Base-by-base conservation (phyloP, 1,139 yeast genomes). In the Ogataea hybrid region DNA sequence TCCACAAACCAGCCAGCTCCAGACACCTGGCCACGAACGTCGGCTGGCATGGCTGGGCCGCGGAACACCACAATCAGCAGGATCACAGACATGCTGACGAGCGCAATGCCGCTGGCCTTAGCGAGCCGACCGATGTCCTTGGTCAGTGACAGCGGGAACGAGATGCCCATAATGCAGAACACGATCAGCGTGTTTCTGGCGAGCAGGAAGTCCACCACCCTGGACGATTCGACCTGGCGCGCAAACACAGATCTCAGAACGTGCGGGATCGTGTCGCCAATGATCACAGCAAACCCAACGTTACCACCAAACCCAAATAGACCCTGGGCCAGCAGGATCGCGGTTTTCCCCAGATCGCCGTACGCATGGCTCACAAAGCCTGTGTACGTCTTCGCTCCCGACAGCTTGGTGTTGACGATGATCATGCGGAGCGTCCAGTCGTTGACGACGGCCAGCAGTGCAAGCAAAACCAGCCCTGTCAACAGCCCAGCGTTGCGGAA, bases 261-360 rank as follows among this genome's bases (percentile, higher is more conserved):
- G 60, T 88, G 96, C 0, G 97, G 97, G 30, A 90, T 81, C 0
- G 97, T 87, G 58, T 90, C 97, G 16, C 97, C 97, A 32, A 90
- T 87, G 52, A 90, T 90, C 42, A 90, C 92, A 51, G 96, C 85
- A 63, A 88, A 90, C 2, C 97, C 97, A 73, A 89, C 82, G 51
- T 90, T 80, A 0, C 97, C 97, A 17, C 97, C 97, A 57, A 88
- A 83, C 1, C 97, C 97, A 70, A 90, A 90, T 6, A 86, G 69
- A 5, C 94, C 88, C 57, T 90, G 95, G 0, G 95, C 79, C 4
- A 84, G 56, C 16, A 90, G 69, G 29, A 90, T 79, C 6, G 82
- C 56, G 6, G 82, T 63, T 48, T 83, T 79, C 0, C 97, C 97
- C 20, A 68, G 50, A 21, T 68, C 71, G 0, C 97, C 97, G 65